Evolutionary conservation across 1,139 yeast genomes (phyloP).

Genomic region (Suhomyces terraborum): DNA sequence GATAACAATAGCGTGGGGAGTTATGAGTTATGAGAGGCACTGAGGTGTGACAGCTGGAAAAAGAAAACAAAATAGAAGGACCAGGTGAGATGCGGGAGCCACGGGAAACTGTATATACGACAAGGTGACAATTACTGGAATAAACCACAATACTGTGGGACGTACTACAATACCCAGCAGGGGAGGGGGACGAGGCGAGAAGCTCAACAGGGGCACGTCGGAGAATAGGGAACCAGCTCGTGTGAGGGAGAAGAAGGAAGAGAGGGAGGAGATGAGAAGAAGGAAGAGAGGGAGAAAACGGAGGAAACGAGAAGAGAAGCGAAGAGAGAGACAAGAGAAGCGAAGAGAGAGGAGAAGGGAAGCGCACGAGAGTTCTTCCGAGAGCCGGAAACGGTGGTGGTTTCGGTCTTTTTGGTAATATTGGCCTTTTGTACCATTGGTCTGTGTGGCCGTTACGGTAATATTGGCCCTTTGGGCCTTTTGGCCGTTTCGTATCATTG

Average conservation of each 20-base stretch:
- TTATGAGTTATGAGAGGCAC: background rate
- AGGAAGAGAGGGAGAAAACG: background rate
- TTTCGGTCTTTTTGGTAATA: background rate
- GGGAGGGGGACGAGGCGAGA: background rate
- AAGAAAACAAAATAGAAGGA: background rate
- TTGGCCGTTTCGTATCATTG: background rate
- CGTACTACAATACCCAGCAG: too few species aligned
- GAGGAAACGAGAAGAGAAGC: background rate
- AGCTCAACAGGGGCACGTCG: background rate
- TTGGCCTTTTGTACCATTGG: too few species aligned
- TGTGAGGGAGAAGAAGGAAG: background rate
- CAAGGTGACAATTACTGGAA: background rate
- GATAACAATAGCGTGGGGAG: conserved; percentile 6
- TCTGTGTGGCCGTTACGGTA: background rate
- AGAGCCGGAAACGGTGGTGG: too few species aligned
- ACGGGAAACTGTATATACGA: background rate
- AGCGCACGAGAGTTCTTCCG: background rate
- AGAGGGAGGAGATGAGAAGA: background rate
- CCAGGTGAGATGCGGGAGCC: too few species aligned
- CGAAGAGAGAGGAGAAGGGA: background rate
- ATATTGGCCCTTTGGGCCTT: background rate
- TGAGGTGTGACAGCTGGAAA: background rate
- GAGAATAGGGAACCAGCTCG: too few species aligned
- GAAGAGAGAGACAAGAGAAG: background rate
- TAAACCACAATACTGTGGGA: too few species aligned